phyloP scores from a whole-genome alignment of 352 stramenopile genomes.

The Peronospora belbahrii region DNA sequence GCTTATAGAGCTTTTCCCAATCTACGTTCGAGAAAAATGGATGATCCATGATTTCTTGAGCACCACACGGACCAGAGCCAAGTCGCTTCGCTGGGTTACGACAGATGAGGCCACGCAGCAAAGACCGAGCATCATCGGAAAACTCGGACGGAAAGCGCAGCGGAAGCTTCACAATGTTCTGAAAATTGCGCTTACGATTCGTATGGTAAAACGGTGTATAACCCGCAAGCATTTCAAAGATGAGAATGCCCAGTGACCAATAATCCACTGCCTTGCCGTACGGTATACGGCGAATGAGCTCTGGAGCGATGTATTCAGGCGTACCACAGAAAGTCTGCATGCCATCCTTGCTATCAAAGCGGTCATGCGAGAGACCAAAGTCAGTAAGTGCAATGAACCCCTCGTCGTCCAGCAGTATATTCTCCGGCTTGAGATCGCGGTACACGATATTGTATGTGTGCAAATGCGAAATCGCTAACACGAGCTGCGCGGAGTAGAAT shows the following conservation, averaged over 20 bases:
- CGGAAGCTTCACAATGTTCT: slow-evolving; percentile 78
- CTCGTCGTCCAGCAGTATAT: slow-evolving; percentile 77
- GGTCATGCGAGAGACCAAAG: slow-evolving; percentile 80
- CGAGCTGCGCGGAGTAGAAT: slow-evolving; percentile 80
- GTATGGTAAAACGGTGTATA: slow-evolving; percentile 74
- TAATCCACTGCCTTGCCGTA: slow-evolving; percentile 84
- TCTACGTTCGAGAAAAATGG: slow-evolving; percentile 72
- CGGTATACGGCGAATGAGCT: slow-evolving; percentile 62
- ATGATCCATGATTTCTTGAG: slow-evolving; percentile 78
- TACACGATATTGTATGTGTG: slow-evolving; percentile 85
- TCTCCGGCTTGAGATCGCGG: slow-evolving; percentile 82
- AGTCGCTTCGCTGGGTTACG: slow-evolving; percentile 72
- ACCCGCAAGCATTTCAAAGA: slow-evolving; percentile 79
- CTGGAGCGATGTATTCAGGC: slow-evolving; percentile 78
- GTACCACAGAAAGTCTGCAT: slow-evolving; percentile 80
- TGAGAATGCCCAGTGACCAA: slow-evolving; percentile 81
- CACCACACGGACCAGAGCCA: slow-evolving; percentile 54
- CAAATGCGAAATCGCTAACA: slow-evolving; percentile 71
- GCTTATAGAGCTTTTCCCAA: slow-evolving; percentile 76
- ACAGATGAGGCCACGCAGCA: slow-evolving; percentile 66
- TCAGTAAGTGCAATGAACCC: slow-evolving; percentile 85
- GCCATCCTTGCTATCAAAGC: slow-evolving; percentile 68
- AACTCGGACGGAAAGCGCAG: slow-evolving; percentile 68
- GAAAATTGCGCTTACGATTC: slow-evolving; percentile 81
- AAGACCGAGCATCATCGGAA: slow-evolving; percentile 61